Conservation (phyloP, 2,329 filamentous ascomycete genomes). For the Bipolaris cookei region DNA sequence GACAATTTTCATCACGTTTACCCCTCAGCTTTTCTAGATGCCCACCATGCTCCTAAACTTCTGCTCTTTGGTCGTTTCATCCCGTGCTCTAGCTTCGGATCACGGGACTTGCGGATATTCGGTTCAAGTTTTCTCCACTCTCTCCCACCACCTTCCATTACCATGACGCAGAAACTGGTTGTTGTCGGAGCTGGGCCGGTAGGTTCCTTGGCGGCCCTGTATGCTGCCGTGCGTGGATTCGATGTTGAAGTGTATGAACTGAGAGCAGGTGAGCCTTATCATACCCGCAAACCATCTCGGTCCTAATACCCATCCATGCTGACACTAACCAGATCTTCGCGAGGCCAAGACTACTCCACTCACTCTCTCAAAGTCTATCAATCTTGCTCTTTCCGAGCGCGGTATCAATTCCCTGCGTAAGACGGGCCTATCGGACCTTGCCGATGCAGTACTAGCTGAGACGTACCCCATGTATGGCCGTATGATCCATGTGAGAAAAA, state of each 20-base stretch:
- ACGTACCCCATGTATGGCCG: slow-evolving; percentile 94
- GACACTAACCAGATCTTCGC: slow-evolving; percentile 73
- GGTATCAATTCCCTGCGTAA: slow-evolving; percentile 86
- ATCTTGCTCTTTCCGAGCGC: slow-evolving; percentile 89
- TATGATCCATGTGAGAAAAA: slow-evolving; percentile 84
- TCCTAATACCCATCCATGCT: not conserved
- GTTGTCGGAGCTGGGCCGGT: slow-evolving; percentile 94
- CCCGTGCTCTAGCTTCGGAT: slow-evolving; percentile 1
- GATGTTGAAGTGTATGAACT: slow-evolving; percentile 95
- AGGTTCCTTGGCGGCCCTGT: slow-evolving; percentile 87
- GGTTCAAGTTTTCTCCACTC: not conserved
- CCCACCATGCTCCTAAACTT: not conserved
- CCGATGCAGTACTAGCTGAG: slow-evolving; percentile 74
- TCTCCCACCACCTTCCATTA: not conserved
- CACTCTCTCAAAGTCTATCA: slow-evolving; percentile 99
- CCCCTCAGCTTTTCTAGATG: not conserved
- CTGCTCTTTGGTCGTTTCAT: not conserved
- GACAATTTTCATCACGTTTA: slow-evolving; percentile 3
- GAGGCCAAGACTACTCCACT: slow-evolving; percentile 81
- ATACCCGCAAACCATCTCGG: slow-evolving; percentile 1
- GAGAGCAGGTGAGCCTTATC: slow-evolving; percentile 71
- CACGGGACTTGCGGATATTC: not conserved
- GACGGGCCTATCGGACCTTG: slow-evolving; percentile 69
- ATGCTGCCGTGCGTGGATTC: slow-evolving; percentile 86
- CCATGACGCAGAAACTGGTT: slow-evolving; percentile 69